Evolutionary conservation across 305 asterid genomes (phyloP).

Genomic region (Ilex paraguariensis): DNA sequence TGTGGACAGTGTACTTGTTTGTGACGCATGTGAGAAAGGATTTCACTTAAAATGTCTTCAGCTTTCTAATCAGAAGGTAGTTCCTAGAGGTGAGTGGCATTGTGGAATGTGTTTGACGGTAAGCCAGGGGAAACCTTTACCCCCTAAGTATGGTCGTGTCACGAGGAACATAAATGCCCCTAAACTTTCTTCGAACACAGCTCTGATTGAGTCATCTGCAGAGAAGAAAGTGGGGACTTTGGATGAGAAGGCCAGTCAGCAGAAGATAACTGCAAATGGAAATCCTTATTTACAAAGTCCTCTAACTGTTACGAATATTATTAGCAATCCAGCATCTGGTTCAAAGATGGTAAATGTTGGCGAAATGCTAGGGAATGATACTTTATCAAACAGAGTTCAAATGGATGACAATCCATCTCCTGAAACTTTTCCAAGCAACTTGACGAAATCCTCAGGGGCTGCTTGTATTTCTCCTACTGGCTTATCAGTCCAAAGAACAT

Average conservation of each 20-base stretch:
- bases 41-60: conserved; percentile 93
- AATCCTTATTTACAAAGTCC: conserved; percentile 30
- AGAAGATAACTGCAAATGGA: conserved; percentile 43
- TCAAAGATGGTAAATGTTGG: conserved; percentile 29
- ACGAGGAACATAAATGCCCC: conserved; percentile 64
- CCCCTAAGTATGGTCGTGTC: conserved; percentile 98
- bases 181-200: conserved; percentile 42
- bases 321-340: conserved; percentile 32
- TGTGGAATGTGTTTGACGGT: conserved; percentile 82
- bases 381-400: conserved; percentile 26
- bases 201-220: conserved; percentile 34
- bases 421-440: conserved; percentile 29
- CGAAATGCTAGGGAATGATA: conserved; percentile 35
- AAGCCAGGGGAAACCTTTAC: conserved; percentile 88
- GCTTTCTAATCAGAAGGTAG: conserved; percentile 46
- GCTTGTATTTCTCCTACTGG: conserved; percentile 34
- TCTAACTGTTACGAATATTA: conserved; percentile 27
- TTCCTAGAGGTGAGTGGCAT: conserved; percentile 93
- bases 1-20: conserved; percentile 67
- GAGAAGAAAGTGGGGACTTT: conserved; percentile 39
- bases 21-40: conserved; percentile 97
- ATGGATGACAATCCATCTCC: conserved; percentile 36
- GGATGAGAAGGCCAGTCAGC: conserved; percentile 42
- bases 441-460: conserved; percentile 26
- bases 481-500: conserved; percentile 22